A percentile compares a stretch with the other conserved stretches of the same genome.
phyloP scores from a whole-genome alignment of 2,329 filamentous ascomycete species.

The Escovopsis sp. region DNA sequence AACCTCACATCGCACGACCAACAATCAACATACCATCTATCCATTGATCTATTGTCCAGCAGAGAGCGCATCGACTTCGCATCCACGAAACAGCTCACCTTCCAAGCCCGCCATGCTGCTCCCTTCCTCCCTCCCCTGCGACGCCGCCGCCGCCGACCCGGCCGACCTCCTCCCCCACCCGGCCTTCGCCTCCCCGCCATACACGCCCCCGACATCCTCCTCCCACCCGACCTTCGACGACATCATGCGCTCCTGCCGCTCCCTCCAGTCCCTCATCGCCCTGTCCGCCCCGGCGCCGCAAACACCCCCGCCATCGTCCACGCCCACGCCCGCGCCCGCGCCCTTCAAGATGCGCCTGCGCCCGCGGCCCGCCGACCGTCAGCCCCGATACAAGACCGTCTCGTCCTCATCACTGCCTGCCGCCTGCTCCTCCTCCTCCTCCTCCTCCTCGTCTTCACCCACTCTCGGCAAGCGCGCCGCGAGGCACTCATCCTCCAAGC shows the following conservation, averaged over 20 bases:
- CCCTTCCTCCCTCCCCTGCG: slow-evolving; percentile 44
- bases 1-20: too few species aligned
- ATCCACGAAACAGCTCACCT: background rate
- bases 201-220: slow-evolving; percentile 36
- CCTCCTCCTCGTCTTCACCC: background rate
- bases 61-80: background rate
- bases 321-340: slow-evolving; percentile 37
- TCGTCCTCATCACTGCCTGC: too few species aligned
- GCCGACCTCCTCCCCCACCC: slow-evolving; percentile 19
- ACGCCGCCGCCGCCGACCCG: slow-evolving; percentile 27
- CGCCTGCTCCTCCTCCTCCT: too few species aligned
- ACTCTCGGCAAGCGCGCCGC: slow-evolving; percentile 30
- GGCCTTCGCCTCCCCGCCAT: slow-evolving; percentile 44
- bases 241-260: slow-evolving; percentile 45
- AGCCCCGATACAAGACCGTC: slow-evolving; percentile 8
- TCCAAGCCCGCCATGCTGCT: slow-evolving; percentile 34
- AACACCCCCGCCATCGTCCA: slow-evolving; percentile 13
- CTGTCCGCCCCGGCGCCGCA: slow-evolving; percentile 17
- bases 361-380: slow-evolving; percentile 19
- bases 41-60: too few species aligned
- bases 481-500: slow-evolving; percentile 33
- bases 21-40: too few species aligned
- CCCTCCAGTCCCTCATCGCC: slow-evolving; percentile 42
- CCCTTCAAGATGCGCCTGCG: slow-evolving; percentile 40
- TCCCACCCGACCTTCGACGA: slow-evolving; percentile 34